Evolutionary conservation across 2,329 filamentous ascomycete genomes (phyloP).

Genomic region (Geosmithia flava): DNA sequence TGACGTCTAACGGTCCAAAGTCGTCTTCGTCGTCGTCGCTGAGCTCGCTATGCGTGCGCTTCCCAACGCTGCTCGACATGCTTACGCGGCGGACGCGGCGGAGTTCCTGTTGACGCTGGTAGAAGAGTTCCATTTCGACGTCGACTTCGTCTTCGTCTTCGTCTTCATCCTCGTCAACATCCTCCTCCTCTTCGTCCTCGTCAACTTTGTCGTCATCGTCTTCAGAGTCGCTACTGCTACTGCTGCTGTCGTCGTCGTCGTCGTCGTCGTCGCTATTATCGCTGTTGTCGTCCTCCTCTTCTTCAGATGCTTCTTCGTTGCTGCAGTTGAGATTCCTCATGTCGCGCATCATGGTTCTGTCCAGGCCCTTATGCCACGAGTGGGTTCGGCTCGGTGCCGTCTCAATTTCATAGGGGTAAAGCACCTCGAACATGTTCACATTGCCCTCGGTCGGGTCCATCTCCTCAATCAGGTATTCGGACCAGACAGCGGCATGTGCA

Average conservation of each 20-base stretch:
- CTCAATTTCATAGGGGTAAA: slow-evolving; percentile 34
- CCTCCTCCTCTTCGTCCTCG: slow-evolving; percentile 14
- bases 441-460: slow-evolving; percentile 32
- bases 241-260: slow-evolving; percentile 18
- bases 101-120: slow-evolving; percentile 26
- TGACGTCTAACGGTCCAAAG: slow-evolving; percentile 23
- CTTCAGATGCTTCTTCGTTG: slow-evolving; percentile 15
- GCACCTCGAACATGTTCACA: slow-evolving; percentile 23
- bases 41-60: slow-evolving; percentile 40
- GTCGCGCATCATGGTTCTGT: slow-evolving; percentile 29
- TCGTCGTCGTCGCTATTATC: slow-evolving; percentile 8
- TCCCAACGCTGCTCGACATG: slow-evolving; percentile 40
- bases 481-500: background rate
- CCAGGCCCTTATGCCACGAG: slow-evolving; percentile 21
- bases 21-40: slow-evolving; percentile 35
- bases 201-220: slow-evolving; percentile 14
- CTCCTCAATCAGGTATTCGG: slow-evolving; percentile 3
- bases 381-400: slow-evolving; percentile 27
- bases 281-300: slow-evolving; percentile 9
- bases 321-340: slow-evolving; percentile 33
- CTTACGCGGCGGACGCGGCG: slow-evolving; percentile 32
- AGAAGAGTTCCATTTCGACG: slow-evolving; percentile 25
- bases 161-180: slow-evolving; percentile 12
- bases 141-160: slow-evolving; percentile 19
- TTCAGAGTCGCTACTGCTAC: slow-evolving; percentile 8